phyloP scores from a whole-genome alignment of 306 rosid species.

The Delonix regia region DNA sequence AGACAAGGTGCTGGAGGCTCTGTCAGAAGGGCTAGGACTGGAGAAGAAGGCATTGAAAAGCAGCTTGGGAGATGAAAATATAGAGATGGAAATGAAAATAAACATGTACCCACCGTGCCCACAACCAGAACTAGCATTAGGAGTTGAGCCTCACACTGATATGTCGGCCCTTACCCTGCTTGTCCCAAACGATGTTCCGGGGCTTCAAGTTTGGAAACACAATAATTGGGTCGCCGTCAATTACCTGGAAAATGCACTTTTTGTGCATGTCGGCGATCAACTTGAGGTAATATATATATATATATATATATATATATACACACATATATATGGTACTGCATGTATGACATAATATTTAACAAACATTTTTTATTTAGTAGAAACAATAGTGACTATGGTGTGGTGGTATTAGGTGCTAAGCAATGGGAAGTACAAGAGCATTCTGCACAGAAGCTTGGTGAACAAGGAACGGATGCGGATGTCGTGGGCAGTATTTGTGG shows the following conservation, averaged over 20 bases:
- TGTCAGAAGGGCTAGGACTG: constrained; percentile 62
- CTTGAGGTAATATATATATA: constrained; percentile 45
- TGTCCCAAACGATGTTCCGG: constrained; percentile 60
- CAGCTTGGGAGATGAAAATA: constrained; percentile 47
- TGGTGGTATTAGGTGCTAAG: constrained; percentile 49
- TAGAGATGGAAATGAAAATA: constrained; percentile 73
- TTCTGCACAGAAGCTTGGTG: constrained; percentile 71
- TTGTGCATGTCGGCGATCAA: constrained; percentile 70
- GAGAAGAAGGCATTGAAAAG: constrained; percentile 47
- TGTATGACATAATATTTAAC: too few species aligned
- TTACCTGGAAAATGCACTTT: constrained; percentile 49
- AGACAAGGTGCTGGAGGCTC: constrained; percentile 45
- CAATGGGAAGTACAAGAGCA: constrained; percentile 70
- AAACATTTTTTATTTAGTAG: too few species aligned
- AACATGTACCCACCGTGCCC: constrained; percentile 83
- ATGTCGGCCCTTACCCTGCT: constrained; percentile 71
- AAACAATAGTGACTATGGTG: too few species aligned
- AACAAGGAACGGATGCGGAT: constrained; percentile 59
- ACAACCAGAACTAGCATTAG: constrained; percentile 66
- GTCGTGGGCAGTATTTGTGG: constrained; percentile 72
- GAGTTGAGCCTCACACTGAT: constrained; percentile 81
- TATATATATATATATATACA: too few species aligned
- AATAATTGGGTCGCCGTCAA: constrained; percentile 57
- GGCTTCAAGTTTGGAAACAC: constrained; percentile 65
- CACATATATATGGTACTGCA: too few species aligned